Base-by-base conservation (phyloP, 306 rosid species). In the Mucuna pruriens region DNA sequence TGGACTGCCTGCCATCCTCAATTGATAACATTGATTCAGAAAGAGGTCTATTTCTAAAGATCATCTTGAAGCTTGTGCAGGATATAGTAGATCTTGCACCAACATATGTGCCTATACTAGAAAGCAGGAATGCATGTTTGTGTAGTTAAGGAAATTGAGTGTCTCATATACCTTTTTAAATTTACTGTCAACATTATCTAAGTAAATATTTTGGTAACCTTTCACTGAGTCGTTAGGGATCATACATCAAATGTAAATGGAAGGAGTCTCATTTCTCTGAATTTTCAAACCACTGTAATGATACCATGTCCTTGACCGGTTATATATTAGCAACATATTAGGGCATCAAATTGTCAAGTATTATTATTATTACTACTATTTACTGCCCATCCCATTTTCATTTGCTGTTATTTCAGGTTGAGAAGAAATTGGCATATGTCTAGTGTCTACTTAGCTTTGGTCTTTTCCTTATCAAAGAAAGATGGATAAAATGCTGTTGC, bases 141-240 rank as follows among this genome's bases (percentile, higher is more conserved):
- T 25, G 51, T 16, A 25, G 40, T 39, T 74, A 11, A 39, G 55
- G 66, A 25, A 58, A 58, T 23, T 44, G 36, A 75, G 7, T 36
- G 29, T 19, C 49, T 42, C 22, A n/a, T 33, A 20, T 17, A 23
- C 23, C 1, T 2, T 34, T 34, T 16, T n/a, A 1, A 36, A 45
- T 16, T 42, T 76, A 44, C 52, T 61, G 9, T 61, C 72, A 58
- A 48, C 74, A 48, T 33, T 19, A 34, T 76, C 71, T 42, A 62
- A 74, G 54, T 9, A 39, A 74, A 22, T 74, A 38, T 52, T 65
- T 75, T 75, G 80, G 38, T 52, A 26, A 63, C 42, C 17, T 36
- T 40, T 74, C 39, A 20, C 80, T 12, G 42, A 19, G 34, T n/a
- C 13, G 38, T 51, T 25, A 17, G 52, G 76, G 44, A 71, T 62